These are phyloP conservation scores for Cutaneotrichosporon sp. DNA, from an alignment of 1,284 basidiomycete genomes.

Conservation along the genomic window DNA sequence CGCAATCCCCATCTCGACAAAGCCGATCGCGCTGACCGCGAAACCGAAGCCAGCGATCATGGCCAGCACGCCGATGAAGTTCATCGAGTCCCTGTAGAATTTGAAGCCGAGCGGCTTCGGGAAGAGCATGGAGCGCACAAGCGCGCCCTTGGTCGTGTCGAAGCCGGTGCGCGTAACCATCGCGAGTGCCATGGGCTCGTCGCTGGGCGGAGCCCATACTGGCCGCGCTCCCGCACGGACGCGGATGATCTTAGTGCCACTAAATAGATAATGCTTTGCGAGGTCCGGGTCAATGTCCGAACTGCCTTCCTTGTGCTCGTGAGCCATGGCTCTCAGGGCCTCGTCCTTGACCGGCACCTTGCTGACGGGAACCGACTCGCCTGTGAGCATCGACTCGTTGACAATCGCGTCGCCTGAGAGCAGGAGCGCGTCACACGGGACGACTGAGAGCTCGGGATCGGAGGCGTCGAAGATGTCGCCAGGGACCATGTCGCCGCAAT, in stretches of 20 bases:
- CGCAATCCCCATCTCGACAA: constrained; percentile 79
- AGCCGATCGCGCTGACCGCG: constrained; percentile 83
- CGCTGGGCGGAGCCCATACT: constrained; percentile 56
- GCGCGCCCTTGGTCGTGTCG: constrained; percentile 94
- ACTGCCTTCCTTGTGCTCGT: constrained; percentile 57
- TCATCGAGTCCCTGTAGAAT: constrained; percentile 95
- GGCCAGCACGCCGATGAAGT: constrained; percentile 90
- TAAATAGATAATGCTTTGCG: constrained; percentile 83
- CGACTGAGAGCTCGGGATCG: constrained; percentile 67
- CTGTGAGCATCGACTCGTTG: constrained; percentile 82
- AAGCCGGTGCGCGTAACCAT: constrained; percentile 93
- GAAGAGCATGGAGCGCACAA: constrained; percentile 96
- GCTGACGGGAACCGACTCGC: constrained; percentile 67
- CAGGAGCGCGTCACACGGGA: constrained; percentile 80
- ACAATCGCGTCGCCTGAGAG: constrained; percentile 61
- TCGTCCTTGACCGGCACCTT: constrained; percentile 71
- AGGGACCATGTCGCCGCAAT: constrained; percentile 81
- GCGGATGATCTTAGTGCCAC: constrained; percentile 88
- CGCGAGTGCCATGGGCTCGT: constrained; percentile 70
- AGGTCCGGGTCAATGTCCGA: constrained; percentile 69
- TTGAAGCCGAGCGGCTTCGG: constrained; percentile 98
- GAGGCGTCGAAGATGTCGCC: constrained; percentile 92
- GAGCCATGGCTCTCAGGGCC: constrained; percentile 67
- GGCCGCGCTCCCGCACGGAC: constrained; percentile 65
- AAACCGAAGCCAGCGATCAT: constrained; percentile 86